These are phyloP conservation scores for Pyricularia sp. DNA, from an alignment of 2,329 filamentous ascomycete species.

Conservation along the genomic window DNA sequence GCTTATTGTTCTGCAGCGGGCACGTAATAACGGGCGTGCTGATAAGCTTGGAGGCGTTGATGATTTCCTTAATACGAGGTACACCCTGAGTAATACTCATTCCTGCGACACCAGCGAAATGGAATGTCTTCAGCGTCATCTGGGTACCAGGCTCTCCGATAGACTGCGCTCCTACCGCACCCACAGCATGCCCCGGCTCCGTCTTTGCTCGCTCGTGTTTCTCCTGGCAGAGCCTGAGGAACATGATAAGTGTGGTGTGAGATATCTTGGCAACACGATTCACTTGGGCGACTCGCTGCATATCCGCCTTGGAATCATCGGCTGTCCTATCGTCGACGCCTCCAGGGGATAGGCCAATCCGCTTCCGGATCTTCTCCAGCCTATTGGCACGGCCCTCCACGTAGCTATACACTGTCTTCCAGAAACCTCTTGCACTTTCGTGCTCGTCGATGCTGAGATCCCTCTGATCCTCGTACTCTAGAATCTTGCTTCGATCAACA, in stretches of 20 bases:
- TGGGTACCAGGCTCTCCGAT: conserved; percentile 98
- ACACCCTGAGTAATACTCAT: conserved; percentile 99
- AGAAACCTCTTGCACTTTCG: conserved; percentile 75
- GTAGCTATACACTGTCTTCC: conserved; percentile 68
- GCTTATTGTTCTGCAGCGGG: conserved; percentile 64
- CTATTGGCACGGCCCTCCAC: conserved; percentile 53
- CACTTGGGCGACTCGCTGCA: conserved; percentile 30
- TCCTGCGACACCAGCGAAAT: conserved; percentile 98
- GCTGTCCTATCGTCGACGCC: conserved; percentile 14
- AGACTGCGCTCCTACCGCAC: conserved; percentile 91
- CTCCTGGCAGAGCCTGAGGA: conserved; percentile 72
- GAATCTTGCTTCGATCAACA: conserved; percentile 42
- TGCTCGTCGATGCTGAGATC: conserved; percentile 65
- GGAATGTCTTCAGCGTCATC: conserved; percentile 99
- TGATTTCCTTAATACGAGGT: conserved; percentile 99
- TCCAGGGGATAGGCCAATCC: conserved; percentile 32
- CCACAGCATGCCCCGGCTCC: conserved; percentile 91
- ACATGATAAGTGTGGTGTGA: conserved; percentile 58
- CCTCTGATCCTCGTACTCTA: conserved; percentile 62
- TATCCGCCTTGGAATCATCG: conserved; percentile 16
- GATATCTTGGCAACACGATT: conserved; percentile 82
- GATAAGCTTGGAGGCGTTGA: conserved; percentile 92
- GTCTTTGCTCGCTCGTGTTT: conserved; percentile 90
- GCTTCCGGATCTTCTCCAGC: conserved; percentile 42
- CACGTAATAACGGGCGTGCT: conserved; percentile 92